Conservation (phyloP, 2,329 filamentous ascomycete genomes). For the Allantophomopsis cytisporea region DNA sequence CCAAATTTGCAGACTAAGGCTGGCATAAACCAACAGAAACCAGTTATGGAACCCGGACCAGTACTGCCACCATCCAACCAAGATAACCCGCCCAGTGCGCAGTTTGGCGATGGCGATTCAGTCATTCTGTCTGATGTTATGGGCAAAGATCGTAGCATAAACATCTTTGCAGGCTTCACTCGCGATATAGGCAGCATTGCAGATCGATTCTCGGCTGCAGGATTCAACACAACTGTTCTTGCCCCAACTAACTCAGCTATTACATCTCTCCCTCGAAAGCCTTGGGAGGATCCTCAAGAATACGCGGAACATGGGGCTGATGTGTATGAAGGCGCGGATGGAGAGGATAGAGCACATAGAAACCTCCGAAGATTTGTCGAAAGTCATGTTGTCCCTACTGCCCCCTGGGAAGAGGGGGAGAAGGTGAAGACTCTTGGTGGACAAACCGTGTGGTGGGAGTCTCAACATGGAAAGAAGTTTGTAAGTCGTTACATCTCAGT, state of each 20-base stretch:
- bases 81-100: neutral
- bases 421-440: conserved; percentile 57
- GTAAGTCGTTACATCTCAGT: conserved; percentile 28
- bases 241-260: conserved; percentile 79
- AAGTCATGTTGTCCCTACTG: conserved; percentile 63
- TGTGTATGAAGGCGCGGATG: conserved; percentile 64
- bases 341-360: conserved; percentile 59
- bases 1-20: neutral
- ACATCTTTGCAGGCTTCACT: conserved; percentile 72
- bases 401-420: conserved; percentile 58
- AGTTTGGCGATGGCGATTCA: conserved; percentile 20
- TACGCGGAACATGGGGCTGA: conserved; percentile 52
- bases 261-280: conserved; percentile 66
- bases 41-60: neutral
- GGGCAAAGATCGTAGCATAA: conserved; percentile 63
- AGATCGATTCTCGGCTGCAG: conserved; percentile 50
- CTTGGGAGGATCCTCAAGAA: conserved; percentile 69
- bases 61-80: neutral
- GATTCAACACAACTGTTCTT: conserved; percentile 67
- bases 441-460: conserved; percentile 71
- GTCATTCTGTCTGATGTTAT: conserved; percentile 78
- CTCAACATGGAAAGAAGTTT: conserved; percentile 49
- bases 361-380: conserved; percentile 77
- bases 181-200: conserved; percentile 61
- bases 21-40: neutral